These are phyloP conservation scores for Ustilago esculenta DNA, from an alignment of 1,284 basidiomycete species.

Conservation along the genomic window DNA sequence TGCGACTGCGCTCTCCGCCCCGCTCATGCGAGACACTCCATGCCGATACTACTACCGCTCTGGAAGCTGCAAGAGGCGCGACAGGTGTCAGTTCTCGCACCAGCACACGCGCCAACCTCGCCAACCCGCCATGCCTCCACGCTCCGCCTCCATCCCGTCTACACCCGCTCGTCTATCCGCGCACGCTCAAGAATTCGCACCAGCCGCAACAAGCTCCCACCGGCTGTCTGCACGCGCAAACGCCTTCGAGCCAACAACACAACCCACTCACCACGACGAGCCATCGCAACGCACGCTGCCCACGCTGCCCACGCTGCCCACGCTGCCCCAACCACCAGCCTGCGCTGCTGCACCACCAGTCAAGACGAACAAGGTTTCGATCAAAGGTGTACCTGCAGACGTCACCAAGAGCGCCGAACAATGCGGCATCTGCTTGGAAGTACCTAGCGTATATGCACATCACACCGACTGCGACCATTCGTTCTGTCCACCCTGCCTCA, in stretches of 20 bases:
- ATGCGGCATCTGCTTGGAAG: slow-evolving; percentile 48
- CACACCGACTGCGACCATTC: slow-evolving; percentile 41
- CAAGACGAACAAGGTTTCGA: not conserved
- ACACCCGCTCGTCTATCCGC: slow-evolving; percentile 2
- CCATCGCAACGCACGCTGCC: slow-evolving; percentile 21
- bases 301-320: too few species aligned
- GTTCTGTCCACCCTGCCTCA: slow-evolving; percentile 43
- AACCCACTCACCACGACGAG: not conserved
- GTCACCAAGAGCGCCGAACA: slow-evolving; percentile 10
- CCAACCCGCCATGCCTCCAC: not conserved
- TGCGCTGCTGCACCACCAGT: not conserved
- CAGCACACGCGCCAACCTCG: not conserved
- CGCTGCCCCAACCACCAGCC: not conserved
- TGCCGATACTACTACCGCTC: slow-evolving; percentile 36
- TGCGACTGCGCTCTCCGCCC: not conserved
- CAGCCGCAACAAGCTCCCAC: not conserved
- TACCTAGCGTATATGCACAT: slow-evolving; percentile 31
- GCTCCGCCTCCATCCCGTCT: not conserved
- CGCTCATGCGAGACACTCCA: slow-evolving; percentile 6
- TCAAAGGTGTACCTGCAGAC: slow-evolving; percentile 19
- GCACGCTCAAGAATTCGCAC: slow-evolving; percentile 10
- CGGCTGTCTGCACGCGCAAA: slow-evolving; percentile 15
- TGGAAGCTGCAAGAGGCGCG: slow-evolving; percentile 32
- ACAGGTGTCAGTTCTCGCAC: slow-evolving; percentile 39
- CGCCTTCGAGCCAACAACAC: slow-evolving; percentile 8